Percentiles rank a stretch among this genome's conserved stretches.
These are phyloP conservation scores for Spizellomyces punctatus DNA, from an alignment of 192 early-diverging fungal genomes.

Conservation along the genomic window DNA sequence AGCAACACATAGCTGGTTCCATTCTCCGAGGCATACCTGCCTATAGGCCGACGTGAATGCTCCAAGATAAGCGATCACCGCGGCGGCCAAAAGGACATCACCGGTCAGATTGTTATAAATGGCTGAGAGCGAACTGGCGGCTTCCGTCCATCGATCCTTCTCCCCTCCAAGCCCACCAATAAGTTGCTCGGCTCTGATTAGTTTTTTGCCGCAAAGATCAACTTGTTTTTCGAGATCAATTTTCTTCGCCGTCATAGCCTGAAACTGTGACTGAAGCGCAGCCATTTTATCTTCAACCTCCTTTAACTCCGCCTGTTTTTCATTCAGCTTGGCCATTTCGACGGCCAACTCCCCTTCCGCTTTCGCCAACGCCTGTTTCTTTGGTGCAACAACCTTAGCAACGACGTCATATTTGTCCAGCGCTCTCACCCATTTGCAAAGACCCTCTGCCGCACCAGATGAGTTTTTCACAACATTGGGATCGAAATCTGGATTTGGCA, in stretches of 20 bases:
- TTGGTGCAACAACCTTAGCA: constrained; percentile 61
- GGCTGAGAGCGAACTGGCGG: constrained; percentile 43
- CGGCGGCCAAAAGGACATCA: constrained; percentile 59
- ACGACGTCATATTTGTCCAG: constrained; percentile 65
- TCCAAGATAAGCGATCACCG: constrained; percentile 63
- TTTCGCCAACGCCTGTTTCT: constrained; percentile 59
- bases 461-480: constrained; percentile 65
- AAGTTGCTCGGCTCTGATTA: constrained; percentile 60
- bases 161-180: constrained; percentile 62
- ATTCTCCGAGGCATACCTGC: constrained; percentile 46
- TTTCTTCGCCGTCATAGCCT: constrained; percentile 58
- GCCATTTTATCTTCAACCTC: constrained; percentile 67
- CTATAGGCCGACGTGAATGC: constrained; percentile 61
- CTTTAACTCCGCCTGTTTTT: constrained; percentile 59
- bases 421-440: constrained; percentile 63
- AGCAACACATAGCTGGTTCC: constrained; percentile 48
- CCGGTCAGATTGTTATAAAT: constrained; percentile 57
- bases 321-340: constrained; percentile 59
- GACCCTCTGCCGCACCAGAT: constrained; percentile 58
- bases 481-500: constrained; percentile 66
- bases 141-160: constrained; percentile 63
- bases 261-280: constrained; percentile 53
- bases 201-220: constrained; percentile 56
- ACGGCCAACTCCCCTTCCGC: constrained; percentile 58
- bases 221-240: constrained; percentile 60